Evolutionary conservation across 768 basidiomycete species (phyloP), one percentile per base, ranked within the genome.

Genomic region (Lactifluus echinatus): DNA sequence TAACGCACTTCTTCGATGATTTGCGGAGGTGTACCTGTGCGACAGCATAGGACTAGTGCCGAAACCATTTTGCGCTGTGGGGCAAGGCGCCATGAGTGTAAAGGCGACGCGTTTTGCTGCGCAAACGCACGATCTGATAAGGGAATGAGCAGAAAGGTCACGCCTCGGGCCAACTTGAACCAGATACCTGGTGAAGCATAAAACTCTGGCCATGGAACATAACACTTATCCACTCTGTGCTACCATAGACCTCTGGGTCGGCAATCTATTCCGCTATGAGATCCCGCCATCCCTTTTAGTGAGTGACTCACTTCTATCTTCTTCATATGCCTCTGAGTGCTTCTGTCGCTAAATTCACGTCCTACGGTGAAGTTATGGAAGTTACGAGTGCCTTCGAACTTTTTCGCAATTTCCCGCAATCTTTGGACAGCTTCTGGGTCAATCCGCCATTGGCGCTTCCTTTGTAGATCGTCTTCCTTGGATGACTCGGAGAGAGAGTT

Each of bases 361-460:
- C 84, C 89, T 50, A 97, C 83, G 0, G 96, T 98, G 66, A 94
- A 98, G 68, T 98, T 98, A 71, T 96, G 93, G 70, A 95, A 99
- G 70, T 98, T 98, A 71, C 96, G 93, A 2, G 91, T 90, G 7
- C 90, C 94, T 63, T 87, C 79, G 66, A 83, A 98, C 65, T 76
- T 81, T 51, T 76, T 73, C 4, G 84, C 81, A 2, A 79, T 70
- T 14, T 69, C 71, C 52, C 85, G 76, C 28, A 96, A 73, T 34
- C 71, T 65, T 46, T 76, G 77, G 24, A 96, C 59, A 23, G 81
- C 78, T 8, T 76, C 77, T 2, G 73, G 42, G 31, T 70, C 66
- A 12, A 83, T 77, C 55, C 93, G 79, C 85, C 89, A 97, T 8
- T 72, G 72, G 49, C 86, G 78, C 66, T 89, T 90, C 29, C 81